Conservation (phyloP, 352 stramenopile species). For the Globisporangium cystogenes region DNA sequence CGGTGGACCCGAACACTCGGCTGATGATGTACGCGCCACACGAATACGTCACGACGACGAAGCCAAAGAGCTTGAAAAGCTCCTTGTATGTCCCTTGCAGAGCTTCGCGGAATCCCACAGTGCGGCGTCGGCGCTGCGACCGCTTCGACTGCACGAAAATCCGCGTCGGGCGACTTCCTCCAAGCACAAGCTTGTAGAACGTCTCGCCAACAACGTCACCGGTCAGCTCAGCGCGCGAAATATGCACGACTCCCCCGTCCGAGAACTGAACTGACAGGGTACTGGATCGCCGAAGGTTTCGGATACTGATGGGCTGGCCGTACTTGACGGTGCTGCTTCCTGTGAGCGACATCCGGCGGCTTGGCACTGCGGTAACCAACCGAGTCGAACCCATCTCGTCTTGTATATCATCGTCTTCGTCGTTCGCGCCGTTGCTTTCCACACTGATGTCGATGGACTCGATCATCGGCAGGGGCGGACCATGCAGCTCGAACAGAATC, state of each 20-base stretch:
- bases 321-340: slow-evolving; percentile 24
- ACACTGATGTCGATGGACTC: slow-evolving; percentile 41
- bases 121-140: slow-evolving; percentile 14
- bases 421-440: slow-evolving; percentile 7
- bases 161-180: slow-evolving; percentile 42
- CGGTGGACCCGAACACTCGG: slow-evolving; percentile 37
- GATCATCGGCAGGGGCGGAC: slow-evolving; percentile 40
- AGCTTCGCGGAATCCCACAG: slow-evolving; percentile 34
- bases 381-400: slow-evolving; percentile 2
- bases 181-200: slow-evolving; percentile 53
- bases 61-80: slow-evolving; percentile 53
- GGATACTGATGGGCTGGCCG: slow-evolving; percentile 32
- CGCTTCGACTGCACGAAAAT: slow-evolving; percentile 41
- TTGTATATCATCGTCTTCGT: not conserved
- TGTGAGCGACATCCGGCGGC: slow-evolving; percentile 13
- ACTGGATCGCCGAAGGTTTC: slow-evolving; percentile 38
- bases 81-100: slow-evolving; percentile 55
- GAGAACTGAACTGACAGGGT: slow-evolving; percentile 50
- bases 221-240: slow-evolving; percentile 42
- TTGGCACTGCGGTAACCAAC: not conserved
- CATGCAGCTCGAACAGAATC: slow-evolving; percentile 71
- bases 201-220: slow-evolving; percentile 23
- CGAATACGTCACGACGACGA: slow-evolving; percentile 53
- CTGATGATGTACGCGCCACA: slow-evolving; percentile 40
- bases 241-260: slow-evolving; percentile 38